Evolutionary conservation across 176 grass and related monocot species (phyloP).

Genomic region (Oryza coarctata): DNA sequence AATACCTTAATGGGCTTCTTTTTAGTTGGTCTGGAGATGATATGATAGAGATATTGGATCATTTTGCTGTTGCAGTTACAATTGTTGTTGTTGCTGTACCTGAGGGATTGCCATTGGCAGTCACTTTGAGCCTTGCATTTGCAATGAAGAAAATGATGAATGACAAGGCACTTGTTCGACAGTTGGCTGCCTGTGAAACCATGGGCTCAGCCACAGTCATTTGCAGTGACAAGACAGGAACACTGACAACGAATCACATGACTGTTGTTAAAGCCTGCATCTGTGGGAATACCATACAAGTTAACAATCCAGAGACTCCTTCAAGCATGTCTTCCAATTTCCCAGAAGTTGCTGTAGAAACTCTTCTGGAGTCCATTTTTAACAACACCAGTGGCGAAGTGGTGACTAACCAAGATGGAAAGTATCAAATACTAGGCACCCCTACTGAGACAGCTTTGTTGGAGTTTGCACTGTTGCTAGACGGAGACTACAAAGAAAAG

Average conservation of each 20-base stretch:
- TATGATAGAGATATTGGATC: conserved; percentile 48
- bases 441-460: conserved; percentile 62
- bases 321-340: conserved; percentile 38
- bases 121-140: conserved; percentile 73
- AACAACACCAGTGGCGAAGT: conserved; percentile 62
- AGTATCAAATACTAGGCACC: conserved; percentile 55
- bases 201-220: conserved; percentile 67
- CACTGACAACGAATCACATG: conserved; percentile 67
- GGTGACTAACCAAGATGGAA: conserved; percentile 51
- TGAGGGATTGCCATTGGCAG: conserved; percentile 76
- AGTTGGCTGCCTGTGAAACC: conserved; percentile 72
- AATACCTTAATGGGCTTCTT: conserved; percentile 44
- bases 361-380: conserved; percentile 68
- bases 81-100: conserved; percentile 77
- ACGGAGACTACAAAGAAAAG: conserved; percentile 37
- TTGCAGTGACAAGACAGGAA: conserved; percentile 74
- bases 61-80: conserved; percentile 71
- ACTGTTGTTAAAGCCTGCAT: conserved; percentile 59
- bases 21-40: conserved; percentile 65
- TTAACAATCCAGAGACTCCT: not conserved
- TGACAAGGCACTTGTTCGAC: conserved; percentile 67
- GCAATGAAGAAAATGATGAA: conserved; percentile 89
- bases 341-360: conserved; percentile 43
- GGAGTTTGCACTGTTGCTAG: conserved; percentile 57
- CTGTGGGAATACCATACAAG: conserved; percentile 36